These are phyloP conservation scores for Penicillium salamii DNA, from an alignment of 495 filamentous ascomycete genomes.

Conservation along the genomic window DNA sequence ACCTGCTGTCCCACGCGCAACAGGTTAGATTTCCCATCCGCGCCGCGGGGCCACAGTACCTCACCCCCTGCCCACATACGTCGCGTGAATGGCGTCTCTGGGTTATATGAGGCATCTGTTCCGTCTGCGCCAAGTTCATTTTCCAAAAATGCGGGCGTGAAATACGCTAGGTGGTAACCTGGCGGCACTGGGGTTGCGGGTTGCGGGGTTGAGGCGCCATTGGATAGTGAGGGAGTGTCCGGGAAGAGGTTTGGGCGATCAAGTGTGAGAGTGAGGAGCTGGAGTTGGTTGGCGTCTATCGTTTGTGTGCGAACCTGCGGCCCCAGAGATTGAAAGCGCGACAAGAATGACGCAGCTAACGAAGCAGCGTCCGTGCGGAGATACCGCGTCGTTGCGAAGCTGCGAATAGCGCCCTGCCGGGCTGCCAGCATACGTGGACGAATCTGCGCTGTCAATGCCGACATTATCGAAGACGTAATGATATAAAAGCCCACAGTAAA, in stretches of 20 bases:
- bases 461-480: not conserved
- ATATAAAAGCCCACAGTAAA: not conserved
- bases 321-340: constrained; percentile 38
- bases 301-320: constrained; percentile 45
- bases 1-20: constrained; percentile 53
- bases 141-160: constrained; percentile 57
- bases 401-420: constrained; percentile 3
- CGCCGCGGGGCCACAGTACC: constrained; percentile 46
- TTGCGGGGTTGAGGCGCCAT: constrained; percentile 18
- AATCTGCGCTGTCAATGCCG: not conserved
- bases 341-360: constrained; percentile 44
- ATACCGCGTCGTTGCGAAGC: not conserved
- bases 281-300: constrained; percentile 58
- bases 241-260: constrained; percentile 42
- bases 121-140: constrained; percentile 63
- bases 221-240: constrained; percentile 27
- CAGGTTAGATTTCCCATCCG: constrained; percentile 32
- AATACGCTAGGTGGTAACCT: constrained; percentile 73
- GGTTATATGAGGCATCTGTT: constrained; percentile 67
- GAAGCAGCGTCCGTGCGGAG: constrained; percentile 19
- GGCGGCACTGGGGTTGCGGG: constrained; percentile 51
- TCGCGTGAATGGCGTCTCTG: constrained; percentile 59
- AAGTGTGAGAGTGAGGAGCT: constrained; percentile 53
- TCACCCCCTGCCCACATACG: constrained; percentile 81
- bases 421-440: not conserved